phyloP scores from a whole-genome alignment of 164 flowering plant genomes.

The Magnolia sinica region DNA sequence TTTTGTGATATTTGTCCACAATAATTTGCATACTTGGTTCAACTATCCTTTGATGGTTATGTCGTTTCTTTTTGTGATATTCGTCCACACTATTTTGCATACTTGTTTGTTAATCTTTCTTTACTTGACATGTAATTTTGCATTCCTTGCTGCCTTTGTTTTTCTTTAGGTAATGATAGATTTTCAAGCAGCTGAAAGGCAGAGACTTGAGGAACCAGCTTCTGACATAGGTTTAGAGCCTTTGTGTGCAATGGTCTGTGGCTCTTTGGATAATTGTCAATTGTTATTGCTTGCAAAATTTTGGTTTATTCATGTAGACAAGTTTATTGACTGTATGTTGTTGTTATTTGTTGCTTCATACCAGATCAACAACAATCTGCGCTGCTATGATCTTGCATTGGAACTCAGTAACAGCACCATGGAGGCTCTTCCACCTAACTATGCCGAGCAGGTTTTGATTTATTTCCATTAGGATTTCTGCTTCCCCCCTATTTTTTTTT shows the following conservation, averaged over 20 bases:
- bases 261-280: neutral
- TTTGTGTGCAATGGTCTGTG: constrained; percentile 87
- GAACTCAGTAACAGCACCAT: constrained; percentile 84
- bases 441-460: constrained; percentile 77
- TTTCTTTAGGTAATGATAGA: constrained; percentile 81
- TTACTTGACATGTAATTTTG: neutral
- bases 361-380: constrained; percentile 94
- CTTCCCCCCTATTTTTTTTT: neutral
- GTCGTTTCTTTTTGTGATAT: neutral
- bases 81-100: neutral
- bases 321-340: neutral
- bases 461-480: neutral
- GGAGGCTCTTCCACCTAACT: constrained; percentile 91
- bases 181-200: constrained; percentile 96
- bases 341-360: constrained; percentile 2
- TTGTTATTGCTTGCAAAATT: neutral
- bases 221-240: constrained; percentile 96
- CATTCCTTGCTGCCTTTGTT: neutral
- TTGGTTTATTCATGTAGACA: neutral
- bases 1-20: neutral
- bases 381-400: constrained; percentile 96
- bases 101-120: neutral
- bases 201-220: constrained; percentile 89
- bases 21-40: neutral
- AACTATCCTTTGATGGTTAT: neutral